Conservation (phyloP, 345 rosid species). For the Populus pruinosa region DNA sequence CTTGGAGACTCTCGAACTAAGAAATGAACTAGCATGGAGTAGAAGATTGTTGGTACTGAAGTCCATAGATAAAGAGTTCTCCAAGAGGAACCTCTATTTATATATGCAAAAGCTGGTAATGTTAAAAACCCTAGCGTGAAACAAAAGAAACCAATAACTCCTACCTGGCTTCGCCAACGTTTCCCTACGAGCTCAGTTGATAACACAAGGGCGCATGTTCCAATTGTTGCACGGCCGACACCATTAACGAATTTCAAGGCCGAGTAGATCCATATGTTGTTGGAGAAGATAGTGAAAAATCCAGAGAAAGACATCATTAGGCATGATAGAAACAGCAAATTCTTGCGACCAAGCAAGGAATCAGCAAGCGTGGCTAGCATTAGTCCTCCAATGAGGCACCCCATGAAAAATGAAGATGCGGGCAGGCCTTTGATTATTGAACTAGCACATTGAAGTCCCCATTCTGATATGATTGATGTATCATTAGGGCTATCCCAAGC, state of each 20-base stretch:
- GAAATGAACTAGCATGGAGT: conserved; percentile 27
- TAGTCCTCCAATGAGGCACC: conserved; percentile 56
- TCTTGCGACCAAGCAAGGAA: conserved; percentile 57
- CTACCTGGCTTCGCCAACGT: conserved; percentile 46
- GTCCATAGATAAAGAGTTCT: conserved; percentile 45
- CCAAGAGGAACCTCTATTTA: conserved; percentile 43
- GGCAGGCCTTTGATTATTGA: conserved; percentile 51
- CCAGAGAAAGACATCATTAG: conserved; percentile 43
- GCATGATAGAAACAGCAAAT: conserved; percentile 44
- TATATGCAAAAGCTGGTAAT: conserved; percentile 37
- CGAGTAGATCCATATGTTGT: conserved; percentile 45
- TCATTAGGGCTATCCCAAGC: conserved; percentile 39
- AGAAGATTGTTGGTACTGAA: conserved; percentile 39
- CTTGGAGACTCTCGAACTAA: conserved; percentile 52
- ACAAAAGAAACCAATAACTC: conserved; percentile 37
- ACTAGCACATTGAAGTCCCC: conserved; percentile 47
- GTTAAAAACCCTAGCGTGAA: conserved; percentile 52
- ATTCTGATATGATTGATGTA: conserved; percentile 50
- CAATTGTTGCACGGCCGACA: conserved; percentile 44
- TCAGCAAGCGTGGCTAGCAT: conserved; percentile 50
- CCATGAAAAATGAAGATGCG: conserved; percentile 54
- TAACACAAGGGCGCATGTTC: conserved; percentile 48
- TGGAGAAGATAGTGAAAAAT: conserved; percentile 34
- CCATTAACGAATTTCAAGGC: conserved; percentile 42
- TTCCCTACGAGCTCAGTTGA: conserved; percentile 47